Evolutionary conservation across 1,284 basidiomycete species (phyloP), one percentile per base, ranked within the genome.

Genomic region (Inonotus hispidus): DNA sequence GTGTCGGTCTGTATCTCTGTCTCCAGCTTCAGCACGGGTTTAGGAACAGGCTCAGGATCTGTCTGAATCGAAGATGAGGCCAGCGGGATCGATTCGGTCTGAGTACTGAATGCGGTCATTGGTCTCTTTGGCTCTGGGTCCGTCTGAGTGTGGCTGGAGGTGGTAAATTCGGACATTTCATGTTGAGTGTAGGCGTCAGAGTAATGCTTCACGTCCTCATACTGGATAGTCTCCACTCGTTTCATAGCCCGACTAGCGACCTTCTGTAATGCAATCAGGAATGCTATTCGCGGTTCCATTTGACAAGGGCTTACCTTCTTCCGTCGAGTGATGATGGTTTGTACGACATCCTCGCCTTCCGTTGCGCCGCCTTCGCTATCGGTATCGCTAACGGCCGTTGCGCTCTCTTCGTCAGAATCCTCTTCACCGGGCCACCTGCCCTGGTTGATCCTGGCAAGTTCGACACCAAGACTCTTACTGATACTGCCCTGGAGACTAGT

Each of bases 381-480:
- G 14, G 73, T 71, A 43, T 72, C 71, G 58, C 69, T 70, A n/a
- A 78, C 77, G 38, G 74, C 78, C 23, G 79, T 77, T 37, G 75
- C 74, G 1, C 72, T 74, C 37, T 72, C 71, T 62, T 56, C 63
- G 14, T 63, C 64, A 2, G 74, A 71, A 35, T 72, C 72, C 3
- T 75, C 69, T 19, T 71, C 72, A 29, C 73, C 73, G 55, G 64
- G 74, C 79, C 77, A 67, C 72, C 68, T 41, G 68, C 75, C 39
- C 67, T 77, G 75, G 74, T 88, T 79, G 72, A 83, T 82, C 43
- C 82, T 82, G 67, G 82, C 69, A 58, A 96, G 71, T 75, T 96
- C 93, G 29, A 87, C 88, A 0, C 92, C 93, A 6, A 95, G 73
- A 68, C 86, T 92, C 74, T 88, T 87, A 65, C 86, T 89, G 59